Percentiles rank a stretch among this genome's conserved stretches.
Conservation (phyloP, 192 early-diverging fungal genomes). For the Physocladia obscura region DNA sequence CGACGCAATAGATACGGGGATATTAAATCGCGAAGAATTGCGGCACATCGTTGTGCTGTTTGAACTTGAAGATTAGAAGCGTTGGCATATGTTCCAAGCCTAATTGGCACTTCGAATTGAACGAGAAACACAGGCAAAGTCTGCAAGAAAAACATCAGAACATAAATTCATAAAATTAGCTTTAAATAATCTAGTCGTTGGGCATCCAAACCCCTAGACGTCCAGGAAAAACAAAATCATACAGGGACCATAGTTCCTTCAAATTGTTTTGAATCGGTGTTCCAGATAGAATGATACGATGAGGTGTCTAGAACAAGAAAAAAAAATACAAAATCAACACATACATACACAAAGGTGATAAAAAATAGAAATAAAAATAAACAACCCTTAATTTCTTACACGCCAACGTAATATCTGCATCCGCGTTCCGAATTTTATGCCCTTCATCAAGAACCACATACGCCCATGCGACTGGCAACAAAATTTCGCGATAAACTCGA, state of each 20-base stretch:
- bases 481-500: constrained; percentile 64
- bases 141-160: constrained; percentile 24
- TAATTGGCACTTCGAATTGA: constrained; percentile 92
- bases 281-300: constrained; percentile 60
- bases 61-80: constrained; percentile 88
- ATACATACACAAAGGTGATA: no score
- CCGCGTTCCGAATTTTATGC: constrained; percentile 94
- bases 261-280: constrained; percentile 66
- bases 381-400: constrained; percentile 49
- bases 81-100: constrained; percentile 87
- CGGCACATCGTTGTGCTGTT: constrained; percentile 90
- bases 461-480: constrained; percentile 78
- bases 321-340: not conserved
- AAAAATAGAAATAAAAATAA: constrained; percentile 21
- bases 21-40: constrained; percentile 86
- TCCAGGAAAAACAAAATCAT: constrained; percentile 62
- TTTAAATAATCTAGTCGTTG: no score
- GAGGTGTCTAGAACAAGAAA: constrained; percentile 28
- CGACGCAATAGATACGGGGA: constrained; percentile 89
- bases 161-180: not conserved
- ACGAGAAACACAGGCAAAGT: constrained; percentile 81
- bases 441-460: constrained; percentile 93
- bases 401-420: constrained; percentile 73
- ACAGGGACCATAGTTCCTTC: constrained; percentile 55
- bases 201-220: constrained; percentile 42